These are phyloP conservation scores for Maudiozyma pseudohumilis DNA, from an alignment of 805 yeast genomes.

Conservation along the genomic window DNA sequence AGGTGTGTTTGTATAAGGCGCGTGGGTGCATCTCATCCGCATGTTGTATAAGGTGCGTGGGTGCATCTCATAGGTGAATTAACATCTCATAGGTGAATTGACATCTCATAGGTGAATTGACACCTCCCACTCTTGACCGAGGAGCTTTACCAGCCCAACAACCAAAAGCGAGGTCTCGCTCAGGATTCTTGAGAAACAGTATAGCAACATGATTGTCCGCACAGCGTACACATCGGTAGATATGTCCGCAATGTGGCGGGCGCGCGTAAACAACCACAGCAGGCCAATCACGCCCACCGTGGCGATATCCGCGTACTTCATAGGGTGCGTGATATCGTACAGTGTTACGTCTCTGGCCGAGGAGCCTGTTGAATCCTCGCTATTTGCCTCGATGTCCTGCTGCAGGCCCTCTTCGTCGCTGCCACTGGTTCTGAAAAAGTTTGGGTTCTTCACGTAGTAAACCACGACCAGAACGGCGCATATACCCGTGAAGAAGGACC, in stretches of 20 bases:
- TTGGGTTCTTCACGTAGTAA: constrained; percentile 1
- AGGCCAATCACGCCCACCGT: not conserved
- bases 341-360: not conserved
- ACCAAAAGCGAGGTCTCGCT: not conserved
- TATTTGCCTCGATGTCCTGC: not conserved
- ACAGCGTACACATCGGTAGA: not conserved
- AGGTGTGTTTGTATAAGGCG: too few relatives aligned
- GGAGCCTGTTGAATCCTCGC: not conserved
- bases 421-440: not conserved
- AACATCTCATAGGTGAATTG: too few relatives aligned
- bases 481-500: not conserved
- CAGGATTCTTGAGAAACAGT: constrained; percentile 1
- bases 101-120: not conserved
- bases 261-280: not conserved
- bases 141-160: not conserved
- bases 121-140: constrained; percentile 1
- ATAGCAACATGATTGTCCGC: not conserved
- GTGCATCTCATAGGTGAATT: too few relatives aligned
- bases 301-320: not conserved
- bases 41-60: too few relatives aligned
- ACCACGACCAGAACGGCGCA: not conserved
- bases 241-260: not conserved
- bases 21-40: too few relatives aligned
- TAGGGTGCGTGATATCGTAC: not conserved
- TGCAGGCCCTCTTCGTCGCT: too few relatives aligned